A percentile compares a stretch with the other conserved stretches of the same genome.
Evolutionary conservation across 2,329 filamentous ascomycete species (phyloP).

Genomic region (Hypocreales sp.): DNA sequence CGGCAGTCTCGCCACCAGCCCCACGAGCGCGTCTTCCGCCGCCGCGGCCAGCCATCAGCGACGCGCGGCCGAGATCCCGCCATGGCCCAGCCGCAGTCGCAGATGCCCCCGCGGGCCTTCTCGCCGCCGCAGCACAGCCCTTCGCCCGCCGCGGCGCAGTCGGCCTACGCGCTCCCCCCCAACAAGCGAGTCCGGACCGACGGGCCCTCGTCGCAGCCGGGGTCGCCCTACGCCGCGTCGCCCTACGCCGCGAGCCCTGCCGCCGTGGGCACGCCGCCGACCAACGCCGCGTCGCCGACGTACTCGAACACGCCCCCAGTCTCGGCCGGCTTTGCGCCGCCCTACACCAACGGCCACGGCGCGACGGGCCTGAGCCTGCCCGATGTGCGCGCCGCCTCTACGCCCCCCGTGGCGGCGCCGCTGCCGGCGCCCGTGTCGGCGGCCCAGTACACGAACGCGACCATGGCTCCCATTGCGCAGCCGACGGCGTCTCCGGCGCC

Average conservation of each 20-base stretch:
- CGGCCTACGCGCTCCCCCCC: conserved; percentile 44
- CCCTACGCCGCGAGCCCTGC: conserved; percentile 32
- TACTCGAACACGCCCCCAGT: conserved; percentile 18
- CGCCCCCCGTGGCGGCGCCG: conserved; percentile 15
- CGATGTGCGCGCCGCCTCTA: conserved; percentile 15
- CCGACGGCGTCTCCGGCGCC: conserved; percentile 10
- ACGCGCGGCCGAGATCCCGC: conserved; percentile 1
- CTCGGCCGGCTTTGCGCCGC: conserved; percentile 16
- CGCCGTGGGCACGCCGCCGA: conserved; percentile 23
- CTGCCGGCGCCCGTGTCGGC: conserved; percentile 11
- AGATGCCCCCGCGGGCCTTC: conserved; percentile 37
- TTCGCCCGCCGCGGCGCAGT: conserved; percentile 41
- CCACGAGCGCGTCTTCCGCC: conserved; percentile 4
- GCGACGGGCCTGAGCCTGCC: conserved; percentile 19
- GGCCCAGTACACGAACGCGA: conserved; percentile 14
- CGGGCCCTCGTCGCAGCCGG: conserved; percentile 50
- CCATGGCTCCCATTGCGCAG: conserved; percentile 12
- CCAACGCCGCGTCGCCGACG: conserved; percentile 19
- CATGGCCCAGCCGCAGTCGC: conserved; percentile 46
- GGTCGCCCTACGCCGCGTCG: conserved; percentile 42
- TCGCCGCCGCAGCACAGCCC: conserved; percentile 47
- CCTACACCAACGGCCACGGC: conserved; percentile 22
- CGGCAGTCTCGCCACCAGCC: conserved; percentile 8
- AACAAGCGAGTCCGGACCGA: conserved; percentile 49
- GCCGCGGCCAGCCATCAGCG: conserved; percentile 1